These are phyloP conservation scores for Crithidia brevicula DNA, from an alignment of 208 protist species.

Conservation along the genomic window DNA sequence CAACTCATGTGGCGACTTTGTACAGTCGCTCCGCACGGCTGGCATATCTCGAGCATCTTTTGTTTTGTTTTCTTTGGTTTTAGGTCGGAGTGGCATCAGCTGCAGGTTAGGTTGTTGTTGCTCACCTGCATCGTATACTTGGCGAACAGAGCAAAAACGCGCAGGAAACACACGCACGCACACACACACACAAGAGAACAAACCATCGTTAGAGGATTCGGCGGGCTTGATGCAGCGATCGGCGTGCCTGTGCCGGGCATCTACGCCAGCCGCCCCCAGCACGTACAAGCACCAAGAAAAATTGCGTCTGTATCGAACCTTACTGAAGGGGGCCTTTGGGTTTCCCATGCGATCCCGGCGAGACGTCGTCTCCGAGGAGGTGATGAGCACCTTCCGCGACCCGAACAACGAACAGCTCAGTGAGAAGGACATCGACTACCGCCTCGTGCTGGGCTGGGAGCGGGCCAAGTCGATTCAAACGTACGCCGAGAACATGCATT, in stretches of 20 bases:
- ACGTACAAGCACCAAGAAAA: conserved; percentile 73
- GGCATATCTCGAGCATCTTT: no score
- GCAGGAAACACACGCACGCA: no score
- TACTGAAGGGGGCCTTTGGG: conserved; percentile 71
- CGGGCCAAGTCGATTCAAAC: conserved; percentile 65
- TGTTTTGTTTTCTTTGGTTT: no score
- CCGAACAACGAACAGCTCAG: conserved; percentile 59
- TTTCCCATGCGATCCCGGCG: conserved; percentile 85
- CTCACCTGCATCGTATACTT: no score
- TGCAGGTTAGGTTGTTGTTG: no score
- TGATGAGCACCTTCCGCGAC: conserved; percentile 74
- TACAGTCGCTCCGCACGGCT: no score
- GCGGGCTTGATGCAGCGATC: conserved; percentile 14
- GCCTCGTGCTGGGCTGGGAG: conserved; percentile 83
- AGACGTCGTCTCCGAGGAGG: conserved; percentile 83
- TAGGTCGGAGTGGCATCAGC: no score
- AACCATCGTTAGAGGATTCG: background rate
- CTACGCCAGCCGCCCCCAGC: conserved; percentile 12
- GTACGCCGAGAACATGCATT: conserved; percentile 93
- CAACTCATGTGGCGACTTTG: no score
- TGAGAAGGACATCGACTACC: conserved; percentile 73
- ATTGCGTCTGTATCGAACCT: conserved; percentile 67
- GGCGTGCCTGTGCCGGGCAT: background rate
- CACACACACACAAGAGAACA: background rate
- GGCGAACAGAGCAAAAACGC: no score